Evolutionary conservation across 1,284 basidiomycete species (phyloP).

Genomic region (Microbotryomycetes sp.): DNA sequence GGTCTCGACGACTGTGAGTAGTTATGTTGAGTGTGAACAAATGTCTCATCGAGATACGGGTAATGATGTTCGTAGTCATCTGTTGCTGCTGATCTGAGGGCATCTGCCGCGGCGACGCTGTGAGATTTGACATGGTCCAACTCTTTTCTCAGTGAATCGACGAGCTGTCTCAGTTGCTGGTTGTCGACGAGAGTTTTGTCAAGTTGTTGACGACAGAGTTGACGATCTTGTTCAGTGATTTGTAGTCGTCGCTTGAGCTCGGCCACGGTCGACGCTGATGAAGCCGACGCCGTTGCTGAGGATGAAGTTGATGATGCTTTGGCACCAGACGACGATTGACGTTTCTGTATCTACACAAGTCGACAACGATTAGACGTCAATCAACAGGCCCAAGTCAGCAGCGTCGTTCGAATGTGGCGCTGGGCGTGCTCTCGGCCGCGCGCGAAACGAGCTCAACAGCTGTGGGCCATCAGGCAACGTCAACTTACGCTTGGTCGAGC

Average conservation of each 20-base stretch:
- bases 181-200: neutral
- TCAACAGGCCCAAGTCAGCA: neutral
- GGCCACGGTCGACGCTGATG: neutral
- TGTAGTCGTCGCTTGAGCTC: neutral
- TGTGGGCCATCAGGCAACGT: neutral
- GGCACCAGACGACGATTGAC: no score
- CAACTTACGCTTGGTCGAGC: neutral
- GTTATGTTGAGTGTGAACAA: neutral
- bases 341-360: no score
- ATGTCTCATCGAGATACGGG: neutral
- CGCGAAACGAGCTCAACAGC: neutral
- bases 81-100: conserved; percentile 22
- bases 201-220: neutral
- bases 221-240: neutral
- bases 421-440: neutral
- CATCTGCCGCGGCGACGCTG: conserved; percentile 19
- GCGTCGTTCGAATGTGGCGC: neutral
- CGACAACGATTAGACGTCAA: conserved; percentile 1
- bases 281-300: neutral
- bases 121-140: neutral
- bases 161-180: neutral
- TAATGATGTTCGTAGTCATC: neutral
- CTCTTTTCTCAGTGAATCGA: neutral
- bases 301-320: no score
- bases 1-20: conserved; percentile 27